Percentiles rank a stretch among this genome's conserved stretches.
phyloP scores from a whole-genome alignment of 345 rosid species.

The Combretum micranthum region DNA sequence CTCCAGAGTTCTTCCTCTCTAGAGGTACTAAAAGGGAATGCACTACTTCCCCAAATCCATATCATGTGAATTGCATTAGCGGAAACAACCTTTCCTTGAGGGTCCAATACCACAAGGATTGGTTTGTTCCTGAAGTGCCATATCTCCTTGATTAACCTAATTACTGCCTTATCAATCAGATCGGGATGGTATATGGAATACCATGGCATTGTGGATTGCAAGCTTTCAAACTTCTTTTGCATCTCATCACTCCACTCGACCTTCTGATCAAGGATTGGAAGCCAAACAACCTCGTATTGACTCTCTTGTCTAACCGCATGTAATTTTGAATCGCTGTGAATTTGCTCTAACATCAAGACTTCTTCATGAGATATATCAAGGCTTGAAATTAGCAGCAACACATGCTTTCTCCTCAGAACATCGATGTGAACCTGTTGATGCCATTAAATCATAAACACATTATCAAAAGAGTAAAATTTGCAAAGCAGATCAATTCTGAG shows the following conservation, averaged over 20 bases:
- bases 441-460: background rate
- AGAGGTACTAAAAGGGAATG: conserved; percentile 77
- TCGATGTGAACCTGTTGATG: conserved; percentile 53
- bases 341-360: conserved; percentile 79
- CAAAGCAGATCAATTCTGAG: too few species aligned
- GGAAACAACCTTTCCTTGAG: conserved; percentile 69
- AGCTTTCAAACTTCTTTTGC: conserved; percentile 40
- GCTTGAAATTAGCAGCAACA: conserved; percentile 67
- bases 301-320: conserved; percentile 37
- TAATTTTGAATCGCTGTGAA: conserved; percentile 61
- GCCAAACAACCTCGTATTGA: conserved; percentile 83
- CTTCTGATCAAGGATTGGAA: conserved; percentile 56
- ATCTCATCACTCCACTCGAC: conserved; percentile 25
- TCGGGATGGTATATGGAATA: conserved; percentile 58
- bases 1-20: conserved; percentile 86
- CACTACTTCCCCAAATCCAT: conserved; percentile 96
- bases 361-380: conserved; percentile 64
- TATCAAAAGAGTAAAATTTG: background rate
- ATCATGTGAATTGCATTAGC: conserved; percentile 97
- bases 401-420: conserved; percentile 72
- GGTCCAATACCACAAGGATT: conserved; percentile 81
- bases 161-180: conserved; percentile 53
- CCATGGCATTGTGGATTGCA: conserved; percentile 74
- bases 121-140: conserved; percentile 93
- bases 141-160: conserved; percentile 55